Evolutionary conservation across 1,284 basidiomycete species (phyloP).

Genomic region (Moniliophthora roreri): DNA sequence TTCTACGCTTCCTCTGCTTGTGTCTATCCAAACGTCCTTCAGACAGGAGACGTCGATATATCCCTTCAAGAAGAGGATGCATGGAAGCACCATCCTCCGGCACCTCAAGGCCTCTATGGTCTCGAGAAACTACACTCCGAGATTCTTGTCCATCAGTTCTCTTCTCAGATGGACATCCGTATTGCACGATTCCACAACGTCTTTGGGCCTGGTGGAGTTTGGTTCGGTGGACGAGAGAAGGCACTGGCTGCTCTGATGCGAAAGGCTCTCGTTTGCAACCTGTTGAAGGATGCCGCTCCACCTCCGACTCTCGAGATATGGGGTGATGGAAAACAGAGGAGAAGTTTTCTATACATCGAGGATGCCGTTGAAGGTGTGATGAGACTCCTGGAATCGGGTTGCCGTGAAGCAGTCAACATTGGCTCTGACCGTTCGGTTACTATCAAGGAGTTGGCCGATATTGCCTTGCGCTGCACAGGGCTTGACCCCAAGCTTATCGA

Average conservation of each 20-base stretch:
- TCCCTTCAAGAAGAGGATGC: slow-evolving; percentile 47
- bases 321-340: slow-evolving; percentile 52
- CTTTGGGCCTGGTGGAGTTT: slow-evolving; percentile 53
- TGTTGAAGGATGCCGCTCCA: slow-evolving; percentile 14
- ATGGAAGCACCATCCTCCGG: slow-evolving; percentile 33
- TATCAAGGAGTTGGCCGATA: slow-evolving; percentile 42
- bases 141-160: slow-evolving; percentile 37
- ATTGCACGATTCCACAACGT: slow-evolving; percentile 63
- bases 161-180: slow-evolving; percentile 35
- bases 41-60: slow-evolving; percentile 34
- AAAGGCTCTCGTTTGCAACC: slow-evolving; percentile 42
- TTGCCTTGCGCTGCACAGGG: slow-evolving; percentile 36
- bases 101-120: slow-evolving; percentile 58
- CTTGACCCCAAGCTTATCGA: slow-evolving; percentile 28
- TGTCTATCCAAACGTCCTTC: slow-evolving; percentile 51
- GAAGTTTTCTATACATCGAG: slow-evolving; percentile 56
- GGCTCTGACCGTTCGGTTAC: slow-evolving; percentile 48
- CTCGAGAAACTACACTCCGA: slow-evolving; percentile 58
- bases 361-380: slow-evolving; percentile 52
- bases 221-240: slow-evolving; percentile 56
- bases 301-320: slow-evolving; percentile 47
- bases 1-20: slow-evolving; percentile 62
- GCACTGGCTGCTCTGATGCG: slow-evolving; percentile 57
- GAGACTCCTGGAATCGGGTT: slow-evolving; percentile 38
- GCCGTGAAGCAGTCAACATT: slow-evolving; percentile 44